These are phyloP conservation scores for Millerozyma acaciae DNA, from an alignment of 805 yeast species.

Conservation along the genomic window DNA sequence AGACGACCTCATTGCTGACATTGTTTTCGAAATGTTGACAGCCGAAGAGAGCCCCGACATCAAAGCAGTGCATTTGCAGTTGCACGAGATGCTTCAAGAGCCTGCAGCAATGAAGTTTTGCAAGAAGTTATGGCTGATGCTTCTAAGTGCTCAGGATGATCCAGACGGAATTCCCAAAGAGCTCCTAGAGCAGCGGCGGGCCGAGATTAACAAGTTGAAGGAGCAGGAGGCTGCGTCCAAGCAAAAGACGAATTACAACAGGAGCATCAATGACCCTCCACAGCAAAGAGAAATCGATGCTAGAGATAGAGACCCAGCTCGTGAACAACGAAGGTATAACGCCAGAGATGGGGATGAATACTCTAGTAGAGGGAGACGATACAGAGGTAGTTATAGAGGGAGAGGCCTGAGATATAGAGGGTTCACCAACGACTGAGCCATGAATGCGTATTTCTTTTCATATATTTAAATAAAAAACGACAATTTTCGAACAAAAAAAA, in stretches of 20 bases:
- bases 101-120: conserved; percentile 38
- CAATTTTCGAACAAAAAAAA: too few relatives aligned
- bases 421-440: too few relatives aligned
- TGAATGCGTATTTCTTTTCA: too few relatives aligned
- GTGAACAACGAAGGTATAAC: too few relatives aligned
- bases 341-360: too few relatives aligned
- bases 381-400: too few relatives aligned
- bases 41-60: conserved; percentile 34
- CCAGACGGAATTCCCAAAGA: conserved; percentile 42
- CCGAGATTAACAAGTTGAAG: conserved; percentile 3
- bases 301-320: conserved; percentile 2
- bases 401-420: too few relatives aligned
- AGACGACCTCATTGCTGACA: conserved; percentile 49
- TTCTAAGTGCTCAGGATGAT: conserved; percentile 42
- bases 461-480: too few relatives aligned
- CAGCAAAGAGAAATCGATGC: not conserved
- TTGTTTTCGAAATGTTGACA: conserved; percentile 39
- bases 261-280: conserved; percentile 14
- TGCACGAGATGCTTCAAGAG: conserved; percentile 44
- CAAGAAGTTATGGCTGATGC: conserved; percentile 40
- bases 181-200: conserved; percentile 7
- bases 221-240: conserved; percentile 8
- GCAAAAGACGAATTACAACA: conserved; percentile 24
- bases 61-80: conserved; percentile 38
- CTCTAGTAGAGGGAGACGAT: too few relatives aligned